Evolutionary conservation across 1,284 basidiomycete species (phyloP), one percentile per base, ranked within the genome.

Genomic region (Rhodotorula sp.): DNA sequence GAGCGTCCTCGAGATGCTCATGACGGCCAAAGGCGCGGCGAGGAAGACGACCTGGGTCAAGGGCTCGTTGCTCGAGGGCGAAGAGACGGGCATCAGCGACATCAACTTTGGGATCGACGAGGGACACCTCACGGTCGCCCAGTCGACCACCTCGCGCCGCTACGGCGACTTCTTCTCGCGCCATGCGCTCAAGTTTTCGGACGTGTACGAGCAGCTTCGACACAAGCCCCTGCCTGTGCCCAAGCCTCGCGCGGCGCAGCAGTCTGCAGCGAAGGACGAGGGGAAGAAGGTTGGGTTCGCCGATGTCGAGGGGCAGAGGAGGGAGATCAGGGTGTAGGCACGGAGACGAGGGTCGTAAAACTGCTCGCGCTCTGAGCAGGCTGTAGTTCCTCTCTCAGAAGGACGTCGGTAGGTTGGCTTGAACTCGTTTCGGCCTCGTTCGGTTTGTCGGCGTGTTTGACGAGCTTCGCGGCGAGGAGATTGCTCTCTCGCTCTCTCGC

Each of bases 141-240:
- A 98, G 80, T 92, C 90, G 24, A 94, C 93, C 0, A 88, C 95
- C 20, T 93, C 94, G 30, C 83, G 94, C 60, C 87, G 92, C 65
- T 97, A 92, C 79, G 94, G 93, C 3, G 92, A 94, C 52, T 96
- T 92, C 91, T 97, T 97, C 83, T 93, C 97, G 81, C 88, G 93
- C 50, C 64, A 70, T 58, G 30, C 57, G n/a, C 58, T 57, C 52
- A 70, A 70, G 69, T 75, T 72, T 53, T 53, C 67, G 30, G 71
- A 70, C 52, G 58, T 69, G 28, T 69, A 70, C 70, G 70, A 70
- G 24, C 59, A 59, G 37, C 68, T 75, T 13, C 64, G 60, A n/a
- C 44, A 65, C 59, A 75, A 75, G 65, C 73, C 73, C 24, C 61
- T 75, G 13, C 73, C 72, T 13, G 20, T 74, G 20, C 72, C 72